Conservation (phyloP, 2,329 filamentous ascomycete species). For the Lomentospora prolificans region DNA sequence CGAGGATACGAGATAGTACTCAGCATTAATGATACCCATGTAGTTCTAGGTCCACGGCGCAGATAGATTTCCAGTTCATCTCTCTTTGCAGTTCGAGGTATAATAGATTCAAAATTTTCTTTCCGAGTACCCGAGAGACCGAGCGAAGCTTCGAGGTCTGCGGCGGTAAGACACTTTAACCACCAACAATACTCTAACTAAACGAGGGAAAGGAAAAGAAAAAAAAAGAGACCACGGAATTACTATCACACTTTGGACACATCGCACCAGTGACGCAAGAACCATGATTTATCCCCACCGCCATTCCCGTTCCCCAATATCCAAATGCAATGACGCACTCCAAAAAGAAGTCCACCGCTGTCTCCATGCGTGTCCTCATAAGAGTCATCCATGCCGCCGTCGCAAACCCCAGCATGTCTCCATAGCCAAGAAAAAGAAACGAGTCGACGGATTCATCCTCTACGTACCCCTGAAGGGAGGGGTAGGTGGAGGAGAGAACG, state of each 20-base stretch:
- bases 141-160: too few species aligned
- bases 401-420: neutral
- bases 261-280: neutral
- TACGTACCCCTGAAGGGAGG: too few species aligned
- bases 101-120: neutral
- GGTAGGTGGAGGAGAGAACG: neutral
- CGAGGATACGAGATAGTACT: neutral
- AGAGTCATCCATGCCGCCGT: slow-evolving; percentile 3
- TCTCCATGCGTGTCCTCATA: slow-evolving; percentile 1
- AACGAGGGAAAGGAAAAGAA: neutral
- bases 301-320: neutral
- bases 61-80: neutral
- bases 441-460: neutral
- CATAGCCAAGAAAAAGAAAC: neutral
- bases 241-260: neutral
- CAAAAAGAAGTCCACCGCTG: neutral
- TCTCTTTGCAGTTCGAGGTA: neutral
- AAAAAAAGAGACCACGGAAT: neutral
- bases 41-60: neutral
- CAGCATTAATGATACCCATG: neutral
- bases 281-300: neutral
- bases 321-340: neutral
- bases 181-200: too few species aligned
- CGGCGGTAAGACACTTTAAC: too few species aligned
- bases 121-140: too few species aligned